Percentiles rank a stretch among this genome's conserved stretches.
Evolutionary conservation across 2,329 filamentous ascomycete genomes (phyloP).

Genomic region (Clarireedia homoeocarpa): DNA sequence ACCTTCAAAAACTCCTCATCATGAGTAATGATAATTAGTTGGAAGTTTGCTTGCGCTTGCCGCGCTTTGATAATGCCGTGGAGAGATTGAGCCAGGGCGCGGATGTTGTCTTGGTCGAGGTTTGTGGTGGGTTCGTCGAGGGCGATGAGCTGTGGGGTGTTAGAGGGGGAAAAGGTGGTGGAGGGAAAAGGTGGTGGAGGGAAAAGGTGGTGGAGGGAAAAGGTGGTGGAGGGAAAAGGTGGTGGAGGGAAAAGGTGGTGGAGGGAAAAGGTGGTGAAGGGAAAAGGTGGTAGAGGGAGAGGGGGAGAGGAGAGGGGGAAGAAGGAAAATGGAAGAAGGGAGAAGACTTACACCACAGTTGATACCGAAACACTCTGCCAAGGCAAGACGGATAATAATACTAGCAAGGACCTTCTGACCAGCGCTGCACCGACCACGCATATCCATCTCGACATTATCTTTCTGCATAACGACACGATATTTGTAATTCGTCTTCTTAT

Average conservation of each 20-base stretch:
- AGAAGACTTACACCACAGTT: conserved; percentile 62
- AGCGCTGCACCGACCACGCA: conserved; percentile 94
- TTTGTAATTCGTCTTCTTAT: conserved; percentile 73
- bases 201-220: background rate
- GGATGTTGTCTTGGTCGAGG: conserved; percentile 90
- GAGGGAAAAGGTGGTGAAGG: background rate
- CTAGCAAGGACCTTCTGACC: conserved; percentile 94
- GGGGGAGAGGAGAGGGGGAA: background rate
- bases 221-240: background rate
- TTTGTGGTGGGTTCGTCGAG: conserved; percentile 98
- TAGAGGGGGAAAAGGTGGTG: background rate
- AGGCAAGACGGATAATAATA: conserved; percentile 93
- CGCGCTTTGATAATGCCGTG: conserved; percentile 81
- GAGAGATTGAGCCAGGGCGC: conserved; percentile 74
- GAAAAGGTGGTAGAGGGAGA: background rate
- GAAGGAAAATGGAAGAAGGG: background rate
- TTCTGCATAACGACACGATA: conserved; percentile 98
- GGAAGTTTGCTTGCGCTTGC: conserved; percentile 85
- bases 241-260: background rate
- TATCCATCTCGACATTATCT: conserved; percentile 96
- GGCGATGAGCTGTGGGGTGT: conserved; percentile 61
- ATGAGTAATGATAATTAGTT: conserved; percentile 97
- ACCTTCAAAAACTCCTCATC: conserved; percentile 91
- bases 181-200: background rate
- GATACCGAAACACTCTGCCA: conserved; percentile 92